Evolutionary conservation across 1,284 basidiomycete genomes (phyloP), one percentile per base, ranked within the genome.

Genomic region (Hypsizygus ulmarius): DNA sequence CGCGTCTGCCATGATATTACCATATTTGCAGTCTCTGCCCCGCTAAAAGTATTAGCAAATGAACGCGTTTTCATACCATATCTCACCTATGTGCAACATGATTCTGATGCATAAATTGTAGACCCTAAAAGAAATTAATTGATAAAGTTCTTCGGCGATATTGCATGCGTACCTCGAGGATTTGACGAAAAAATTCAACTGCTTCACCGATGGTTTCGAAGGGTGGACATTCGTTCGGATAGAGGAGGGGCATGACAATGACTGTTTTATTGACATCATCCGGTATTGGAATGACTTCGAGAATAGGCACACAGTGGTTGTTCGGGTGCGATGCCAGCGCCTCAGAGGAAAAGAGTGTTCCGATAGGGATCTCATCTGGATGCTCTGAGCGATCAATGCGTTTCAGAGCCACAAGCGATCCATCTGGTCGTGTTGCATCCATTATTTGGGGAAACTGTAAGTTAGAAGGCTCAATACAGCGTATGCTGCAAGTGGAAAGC

Each of bases 1-100:
- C 1, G 62, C 51, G 42, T 71, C 65, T 59, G 68, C 62, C 67
- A 72, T 68, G 21, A 71, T 58, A 28, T 73, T 73, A 52, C 53
- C 30, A 3, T 39, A 14, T 42, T 64, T 63, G 33, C 64, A 64
- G 46, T 77, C 75, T 0, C 75, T 78, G 30, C 21, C 21, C 3
- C 21, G 21, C 7, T 25, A 7, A 25, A 18, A 28, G 37, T 7
- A 39, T 30, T 30, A 12, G 7, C 25, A 32, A 18, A 15, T 28
- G 11, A 35, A 14, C 30, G 12, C 10, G 27, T 11, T 43, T 25
- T 4, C 21, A 29, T 14, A 35, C 37, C 2, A 25, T 1, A 18
- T 8, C 57, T 4, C 40, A 70, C 72, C 69, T 54, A 54, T 74
- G 72, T 3, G 67, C 69, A n/a, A 74, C 58, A 28, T 62, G 49